Base-by-base conservation (phyloP, 306 rosid species). In the Vachellia pachyceras region DNA sequence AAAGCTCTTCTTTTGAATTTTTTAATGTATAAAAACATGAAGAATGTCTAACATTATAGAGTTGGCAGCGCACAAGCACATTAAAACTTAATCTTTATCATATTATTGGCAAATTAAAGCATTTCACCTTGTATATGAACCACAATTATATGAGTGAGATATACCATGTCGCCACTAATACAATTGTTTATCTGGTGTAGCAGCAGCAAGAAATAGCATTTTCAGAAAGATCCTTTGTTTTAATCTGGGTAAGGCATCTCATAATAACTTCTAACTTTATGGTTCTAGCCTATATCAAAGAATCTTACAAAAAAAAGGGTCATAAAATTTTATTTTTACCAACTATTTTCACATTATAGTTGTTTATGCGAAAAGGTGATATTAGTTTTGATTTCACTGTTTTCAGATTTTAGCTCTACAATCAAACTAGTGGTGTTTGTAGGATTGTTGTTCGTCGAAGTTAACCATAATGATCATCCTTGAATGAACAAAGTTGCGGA, bases 401-500 rank as follows among this genome's bases (percentile, higher is more conserved):
- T 20, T 20, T 18, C 29, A 55, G 33, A 20, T 20, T 1, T 18
- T 20, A 10, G 4, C 20, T 15, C 20, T 50, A 15, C 5, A 50
- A 15, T 8, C 22, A 5, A 47, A 13, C 54, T 49, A 14, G 79
- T 89, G 82, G 14, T 82, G 7, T 36, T 78, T 20, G 77, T 82
- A 0, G 86, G 86, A 0, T 49, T 89, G 29, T 66, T 15, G 47
- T 17, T 46, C 29, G 18, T 66, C 10, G 47, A 9, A 3, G 39
- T 42, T 7, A 17, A 29, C 33, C 33, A 1, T 29, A 29, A 29
- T 29, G 33, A 29, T 29, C 33, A 29, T 29, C 33, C 33, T 1
- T 29, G 33, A 29, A 29, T 29, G 1, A 29, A 29, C 33, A 29
- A 29, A 29, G 33, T 29, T 29, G 33, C 33, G 2, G 33, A 29